phyloP scores from a whole-genome alignment of 257 asterid genomes.

The Salvia hispanica region DNA sequence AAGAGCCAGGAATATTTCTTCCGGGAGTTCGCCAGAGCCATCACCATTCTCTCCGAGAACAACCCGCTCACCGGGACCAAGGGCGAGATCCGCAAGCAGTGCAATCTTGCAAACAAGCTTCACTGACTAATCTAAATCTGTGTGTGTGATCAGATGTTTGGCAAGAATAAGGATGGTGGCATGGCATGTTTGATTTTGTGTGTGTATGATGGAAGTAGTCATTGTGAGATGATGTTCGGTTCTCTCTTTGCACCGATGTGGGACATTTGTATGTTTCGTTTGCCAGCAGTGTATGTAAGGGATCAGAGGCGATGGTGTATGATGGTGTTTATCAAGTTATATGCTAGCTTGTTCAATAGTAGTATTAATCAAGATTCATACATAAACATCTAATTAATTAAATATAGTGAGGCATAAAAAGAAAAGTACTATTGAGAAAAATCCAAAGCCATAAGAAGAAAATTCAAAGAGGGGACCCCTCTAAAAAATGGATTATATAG shows the following conservation, averaged over 20 bases:
- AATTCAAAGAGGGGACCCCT: not conserved
- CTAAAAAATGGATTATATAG: not conserved
- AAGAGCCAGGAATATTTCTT: slow-evolving; percentile 80
- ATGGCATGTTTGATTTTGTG: slow-evolving; percentile 15
- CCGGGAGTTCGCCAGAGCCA: slow-evolving; percentile 71
- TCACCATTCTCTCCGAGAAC: slow-evolving; percentile 77
- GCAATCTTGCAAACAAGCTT: slow-evolving; percentile 83
- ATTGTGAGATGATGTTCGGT: too few relatives aligned
- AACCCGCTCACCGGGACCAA: slow-evolving; percentile 87
- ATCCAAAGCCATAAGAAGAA: not conserved
- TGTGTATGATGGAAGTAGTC: too few relatives aligned
- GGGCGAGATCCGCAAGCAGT: slow-evolving; percentile 84
- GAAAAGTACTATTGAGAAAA: not conserved
- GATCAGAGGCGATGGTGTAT: too few relatives aligned
- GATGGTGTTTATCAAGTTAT: too few relatives aligned
- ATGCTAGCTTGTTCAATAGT: slow-evolving; percentile 14
- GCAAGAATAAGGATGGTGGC: slow-evolving; percentile 35
- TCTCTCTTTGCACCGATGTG: too few relatives aligned
- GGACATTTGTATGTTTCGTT: too few relatives aligned
- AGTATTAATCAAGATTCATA: too few relatives aligned
- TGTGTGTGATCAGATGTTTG: slow-evolving; percentile 9
- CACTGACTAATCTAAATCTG: slow-evolving; percentile 27
- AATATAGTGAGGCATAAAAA: too few relatives aligned
- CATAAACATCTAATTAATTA: too few relatives aligned
- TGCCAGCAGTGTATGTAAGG: too few relatives aligned